A percentile compares a stretch with the other conserved stretches of the same genome.
These are phyloP conservation scores for Fusarium anguioides DNA, from an alignment of 2,329 filamentous ascomycete species.

Conservation along the genomic window DNA sequence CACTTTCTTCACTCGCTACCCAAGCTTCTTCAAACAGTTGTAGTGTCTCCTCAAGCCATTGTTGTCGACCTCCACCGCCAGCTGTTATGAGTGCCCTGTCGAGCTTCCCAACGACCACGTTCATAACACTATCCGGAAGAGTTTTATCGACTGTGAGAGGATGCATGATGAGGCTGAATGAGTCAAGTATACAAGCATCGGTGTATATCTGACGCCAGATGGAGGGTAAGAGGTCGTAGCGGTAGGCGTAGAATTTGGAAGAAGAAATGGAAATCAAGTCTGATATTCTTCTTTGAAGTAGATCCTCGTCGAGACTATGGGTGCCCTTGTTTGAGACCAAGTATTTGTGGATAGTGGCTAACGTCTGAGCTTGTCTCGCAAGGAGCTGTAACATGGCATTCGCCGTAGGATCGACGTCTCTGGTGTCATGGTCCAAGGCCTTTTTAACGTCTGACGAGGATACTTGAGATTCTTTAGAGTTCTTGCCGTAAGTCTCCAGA, in stretches of 20 bases:
- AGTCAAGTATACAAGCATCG: slow-evolving; percentile 74
- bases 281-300: slow-evolving; percentile 59
- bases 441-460: not conserved
- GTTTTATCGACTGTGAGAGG: not conserved
- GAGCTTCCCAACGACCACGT: slow-evolving; percentile 71
- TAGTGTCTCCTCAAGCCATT: slow-evolving; percentile 65
- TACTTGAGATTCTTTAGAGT: not conserved
- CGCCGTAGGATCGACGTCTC: slow-evolving; percentile 16
- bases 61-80: slow-evolving; percentile 65
- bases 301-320: slow-evolving; percentile 22
- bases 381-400: slow-evolving; percentile 46
- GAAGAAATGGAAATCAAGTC: slow-evolving; percentile 70
- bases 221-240: slow-evolving; percentile 72
- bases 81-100: slow-evolving; percentile 83
- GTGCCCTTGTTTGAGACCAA: not conserved
- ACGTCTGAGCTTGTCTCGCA: slow-evolving; percentile 43
- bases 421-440: not conserved
- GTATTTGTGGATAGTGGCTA: slow-evolving; percentile 41
- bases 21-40: slow-evolving; percentile 53
- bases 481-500: not conserved
- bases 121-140: slow-evolving; percentile 52
- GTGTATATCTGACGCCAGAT: slow-evolving; percentile 79
- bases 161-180: slow-evolving; percentile 53
- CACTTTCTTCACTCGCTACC: slow-evolving; percentile 13
- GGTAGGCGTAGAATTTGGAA: slow-evolving; percentile 75